phyloP scores from a whole-genome alignment of 805 yeast species.

The Metschnikowia shivogae region DNA sequence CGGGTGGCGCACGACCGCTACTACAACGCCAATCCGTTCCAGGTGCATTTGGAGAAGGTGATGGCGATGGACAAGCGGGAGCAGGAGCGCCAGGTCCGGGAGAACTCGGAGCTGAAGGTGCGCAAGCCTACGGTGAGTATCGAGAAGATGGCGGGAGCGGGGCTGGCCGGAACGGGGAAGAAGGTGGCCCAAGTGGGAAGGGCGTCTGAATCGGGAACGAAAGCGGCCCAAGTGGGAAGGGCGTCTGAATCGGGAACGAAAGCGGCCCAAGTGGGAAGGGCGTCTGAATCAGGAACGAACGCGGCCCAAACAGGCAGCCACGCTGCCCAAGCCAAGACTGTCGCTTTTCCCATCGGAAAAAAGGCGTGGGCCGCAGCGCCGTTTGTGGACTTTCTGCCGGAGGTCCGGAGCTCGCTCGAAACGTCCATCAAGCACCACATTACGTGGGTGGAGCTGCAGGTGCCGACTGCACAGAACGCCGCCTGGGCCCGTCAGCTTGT shows the following conservation, averaged over 20 bases:
- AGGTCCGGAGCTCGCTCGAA: constrained; percentile 61
- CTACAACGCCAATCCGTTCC: constrained; percentile 76
- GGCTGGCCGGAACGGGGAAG: constrained; percentile 1
- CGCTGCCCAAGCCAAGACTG: neutral
- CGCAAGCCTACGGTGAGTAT: constrained; percentile 44
- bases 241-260: constrained; percentile 5
- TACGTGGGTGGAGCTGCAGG: constrained; percentile 42
- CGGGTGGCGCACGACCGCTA: constrained; percentile 45
- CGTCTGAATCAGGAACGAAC: constrained; percentile 5
- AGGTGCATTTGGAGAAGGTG: constrained; percentile 54
- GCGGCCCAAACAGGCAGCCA: neutral
- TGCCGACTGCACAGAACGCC: constrained; percentile 5
- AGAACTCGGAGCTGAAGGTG: constrained; percentile 48
- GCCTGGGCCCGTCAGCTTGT: constrained; percentile 11
- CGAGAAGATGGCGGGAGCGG: neutral
- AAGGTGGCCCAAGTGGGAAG: neutral
- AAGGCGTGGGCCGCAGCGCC: constrained; percentile 73
- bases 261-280: neutral
- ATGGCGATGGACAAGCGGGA: constrained; percentile 39
- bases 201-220: neutral
- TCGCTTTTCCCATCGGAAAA: constrained; percentile 32
- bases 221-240: neutral
- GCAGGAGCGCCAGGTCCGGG: constrained; percentile 45
- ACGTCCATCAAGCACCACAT: constrained; percentile 53
- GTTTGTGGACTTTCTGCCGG: constrained; percentile 62